Conservation (phyloP, 768 basidiomycete genomes). For the Rhodocollybia butyracea region DNA sequence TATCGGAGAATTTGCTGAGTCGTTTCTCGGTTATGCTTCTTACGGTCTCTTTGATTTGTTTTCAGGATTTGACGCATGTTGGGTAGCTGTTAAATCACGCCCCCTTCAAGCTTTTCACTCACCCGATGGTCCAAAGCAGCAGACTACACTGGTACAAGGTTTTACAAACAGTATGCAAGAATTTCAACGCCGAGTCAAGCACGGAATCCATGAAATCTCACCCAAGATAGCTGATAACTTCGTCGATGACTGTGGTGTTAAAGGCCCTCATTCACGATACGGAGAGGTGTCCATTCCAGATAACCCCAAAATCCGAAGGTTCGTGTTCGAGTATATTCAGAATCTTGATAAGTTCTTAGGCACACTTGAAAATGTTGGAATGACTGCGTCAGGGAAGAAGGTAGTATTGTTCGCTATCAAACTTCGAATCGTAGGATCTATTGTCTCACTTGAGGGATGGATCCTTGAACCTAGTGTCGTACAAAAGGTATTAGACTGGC, state of each 20-base stretch:
- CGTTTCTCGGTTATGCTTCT: neutral
- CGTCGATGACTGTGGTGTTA: slow-evolving; percentile 25
- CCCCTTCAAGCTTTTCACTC: slow-evolving; percentile 11
- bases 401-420: neutral
- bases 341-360: slow-evolving; percentile 6
- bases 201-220: neutral
- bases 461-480: too few species aligned
- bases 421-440: neutral
- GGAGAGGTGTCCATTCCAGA: slow-evolving; percentile 17
- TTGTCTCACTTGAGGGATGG: slow-evolving; percentile 5
- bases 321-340: slow-evolving; percentile 25
- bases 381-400: neutral
- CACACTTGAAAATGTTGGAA: neutral
- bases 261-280: slow-evolving; percentile 19
- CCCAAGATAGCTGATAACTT: neutral
- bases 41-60: slow-evolving; percentile 3
- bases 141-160: slow-evolving; percentile 11
- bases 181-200: neutral
- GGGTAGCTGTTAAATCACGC: neutral
- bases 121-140: slow-evolving; percentile 9
- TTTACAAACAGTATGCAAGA: slow-evolving; percentile 9
- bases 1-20: slow-evolving; percentile 2
- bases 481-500: too few species aligned
- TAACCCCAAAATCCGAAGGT: slow-evolving; percentile 22
- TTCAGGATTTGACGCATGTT: neutral